Base-by-base conservation (phyloP, 2,329 filamentous ascomycete species). In the Aaosphaeria arxii region DNA sequence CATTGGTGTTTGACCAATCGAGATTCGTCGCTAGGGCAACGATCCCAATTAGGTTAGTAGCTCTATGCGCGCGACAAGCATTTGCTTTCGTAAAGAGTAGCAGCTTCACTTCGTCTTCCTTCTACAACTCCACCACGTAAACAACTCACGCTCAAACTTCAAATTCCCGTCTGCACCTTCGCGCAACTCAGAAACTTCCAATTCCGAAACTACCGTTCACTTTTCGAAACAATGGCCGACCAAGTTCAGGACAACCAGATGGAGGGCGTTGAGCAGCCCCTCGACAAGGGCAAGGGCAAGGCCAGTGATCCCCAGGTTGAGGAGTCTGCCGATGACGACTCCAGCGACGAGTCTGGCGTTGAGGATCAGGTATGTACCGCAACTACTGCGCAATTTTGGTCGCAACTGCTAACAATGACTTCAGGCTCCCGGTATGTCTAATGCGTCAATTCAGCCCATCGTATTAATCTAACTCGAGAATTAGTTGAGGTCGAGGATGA, bases 241-340 rank as follows among this genome's bases (percentile, higher is more conserved):
- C 63, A 64, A 50, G 47, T 57, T 31, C 56, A 63, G 43, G 61
- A 70, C 53, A 65, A 69, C 53, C 58, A 66, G 48, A 70, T 69
- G 67, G 65, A 67, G 53, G 67, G 62, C 43, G 59, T 64, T 48
- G 65, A 69, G 57, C 61, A 65, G 49, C 68, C 76, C 52, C 78
- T 83, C 63, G 75, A 78, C 71, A 95, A 95, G 81, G 89, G 89
- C 74, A 96, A 96, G 80, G 90, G 90, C 77, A 96, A 96, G 79
- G 85, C 82, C 38, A 68, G 75, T 38, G 81, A 83, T 46, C 71
- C 71, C 46, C 72, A 71, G 57, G 74, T 83, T 64, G 88, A 90
- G 82, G 87, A 86, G 40, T 87, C 90, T 60, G 87, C 87, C 31
- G 70, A 90, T 1, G 87, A 89, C 30, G 77, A 75, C 57, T 81